Conservation (phyloP, 2,329 filamentous ascomycete genomes). For the Sarocladiaceae sp. region DNA sequence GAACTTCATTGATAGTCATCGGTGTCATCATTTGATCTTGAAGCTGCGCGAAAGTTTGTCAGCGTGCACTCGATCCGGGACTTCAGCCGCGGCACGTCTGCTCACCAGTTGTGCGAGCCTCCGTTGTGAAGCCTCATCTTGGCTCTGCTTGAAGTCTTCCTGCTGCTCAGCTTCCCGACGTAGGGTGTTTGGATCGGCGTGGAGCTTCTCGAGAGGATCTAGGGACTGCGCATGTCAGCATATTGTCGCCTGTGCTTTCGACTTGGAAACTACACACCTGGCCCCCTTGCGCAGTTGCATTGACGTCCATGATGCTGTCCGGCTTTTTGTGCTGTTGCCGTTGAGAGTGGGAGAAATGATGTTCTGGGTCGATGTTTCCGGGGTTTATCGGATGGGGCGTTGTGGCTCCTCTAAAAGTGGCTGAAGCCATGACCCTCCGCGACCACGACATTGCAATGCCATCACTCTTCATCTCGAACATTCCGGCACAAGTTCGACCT, state of each 20-base stretch:
- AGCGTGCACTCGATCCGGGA: neutral
- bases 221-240: neutral
- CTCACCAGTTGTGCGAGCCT: constrained; percentile 33
- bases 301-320: neutral
- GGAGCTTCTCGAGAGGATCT: constrained; percentile 11
- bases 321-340: neutral
- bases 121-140: constrained; percentile 35
- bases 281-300: neutral
- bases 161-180: constrained; percentile 34
- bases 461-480: too few relatives aligned
- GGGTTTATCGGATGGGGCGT: neutral
- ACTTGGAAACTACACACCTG: neutral
- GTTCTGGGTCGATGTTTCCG: neutral
- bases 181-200: constrained; percentile 31
- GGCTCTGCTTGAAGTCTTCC: constrained; percentile 28
- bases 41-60: constrained; percentile 26
- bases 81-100: neutral
- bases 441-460: too few relatives aligned
- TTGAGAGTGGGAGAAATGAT: neutral
- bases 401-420: neutral
- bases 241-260: neutral
- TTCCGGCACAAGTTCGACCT: too few relatives aligned
- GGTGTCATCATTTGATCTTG: constrained; percentile 79
- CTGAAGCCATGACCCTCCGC: neutral
- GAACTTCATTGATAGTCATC: constrained; percentile 80